Base-by-base conservation (phyloP, 140 eudicot species). In the Flaveria floridana region DNA sequence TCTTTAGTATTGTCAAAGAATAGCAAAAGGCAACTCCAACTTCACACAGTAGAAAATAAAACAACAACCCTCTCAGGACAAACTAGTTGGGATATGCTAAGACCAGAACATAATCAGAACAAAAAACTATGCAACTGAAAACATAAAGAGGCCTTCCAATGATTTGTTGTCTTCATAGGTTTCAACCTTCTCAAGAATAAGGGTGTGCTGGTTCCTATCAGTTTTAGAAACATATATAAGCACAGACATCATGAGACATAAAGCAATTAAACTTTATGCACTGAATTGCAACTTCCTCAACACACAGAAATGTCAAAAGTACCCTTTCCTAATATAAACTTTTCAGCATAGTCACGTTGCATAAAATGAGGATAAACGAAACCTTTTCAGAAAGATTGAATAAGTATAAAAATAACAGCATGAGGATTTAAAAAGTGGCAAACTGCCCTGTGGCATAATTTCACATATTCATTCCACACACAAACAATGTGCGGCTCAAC, bases 21-120 rank as follows among this genome's bases (percentile, higher is more conserved):
- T 25, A 65, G 26, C 56, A 20, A 75, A 63, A 75, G 52, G 16
- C 55, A 63, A 48, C 79, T 63, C 64, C 72, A 28, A 26, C 50
- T 64, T 62, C 72, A 72, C 68, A 18, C 4, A 48, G 20, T 7
- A 57, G 20, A 20, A 41, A 26, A 15, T 21, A 13, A 48, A 0
- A 19, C 23, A 46, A 65, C 71, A 72, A 72, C 55, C 56, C 56
- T 57, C 58, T 72, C 19, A 12, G 7, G 41, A 34, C 41, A 34
- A 34, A 34, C 41, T 10, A 71, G 30, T 14, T 57, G 34, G 34
- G 56, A 65, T 34, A 65, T 9, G 66, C 66, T 21, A 59, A 4
- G 7, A 59, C 12, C 11, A 48, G 25, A 70, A 70, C 74, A 48
- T 21, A 69, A 48, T 3, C 15, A 47, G 55, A 48, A 10, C 3